These are phyloP conservation scores for Sclerotinia trifoliorum DNA, from an alignment of 2,329 filamentous ascomycete genomes.

Conservation along the genomic window DNA sequence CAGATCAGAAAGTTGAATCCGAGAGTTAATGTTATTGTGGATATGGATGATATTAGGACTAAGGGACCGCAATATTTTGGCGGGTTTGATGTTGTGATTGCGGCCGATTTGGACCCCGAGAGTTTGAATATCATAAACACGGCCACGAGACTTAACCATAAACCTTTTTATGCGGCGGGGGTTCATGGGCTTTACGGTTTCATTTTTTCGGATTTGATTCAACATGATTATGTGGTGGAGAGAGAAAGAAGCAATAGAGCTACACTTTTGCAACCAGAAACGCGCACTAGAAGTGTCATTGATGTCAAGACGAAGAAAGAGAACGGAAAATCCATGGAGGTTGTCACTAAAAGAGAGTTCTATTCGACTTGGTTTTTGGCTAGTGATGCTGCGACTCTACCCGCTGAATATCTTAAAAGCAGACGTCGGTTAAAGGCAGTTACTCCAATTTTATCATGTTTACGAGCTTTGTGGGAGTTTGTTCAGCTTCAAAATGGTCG, in stretches of 20 bases:
- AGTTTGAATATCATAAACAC: conserved; percentile 80
- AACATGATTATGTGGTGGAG: conserved; percentile 87
- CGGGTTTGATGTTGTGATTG: conserved; percentile 81
- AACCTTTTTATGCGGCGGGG: conserved; percentile 85
- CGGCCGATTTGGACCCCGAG: conserved; percentile 78
- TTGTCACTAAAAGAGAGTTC: conserved; percentile 86
- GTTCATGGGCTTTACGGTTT: conserved; percentile 91
- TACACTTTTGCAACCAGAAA: conserved; percentile 62
- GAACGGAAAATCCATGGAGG: conserved; percentile 70
- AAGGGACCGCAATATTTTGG: conserved; percentile 75
- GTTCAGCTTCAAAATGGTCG: conserved; percentile 56
- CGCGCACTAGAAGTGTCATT: conserved; percentile 73
- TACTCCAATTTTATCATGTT: conserved; percentile 79
- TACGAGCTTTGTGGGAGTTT: conserved; percentile 90
- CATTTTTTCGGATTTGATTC: conserved; percentile 89
- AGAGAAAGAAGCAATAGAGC: conserved; percentile 75
- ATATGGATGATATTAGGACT: conserved; percentile 63
- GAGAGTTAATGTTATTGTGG: conserved; percentile 72
- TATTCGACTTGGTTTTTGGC: conserved; percentile 89
- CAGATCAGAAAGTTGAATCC: conserved; percentile 86
- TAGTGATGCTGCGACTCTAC: conserved; percentile 70
- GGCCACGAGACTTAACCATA: conserved; percentile 72
- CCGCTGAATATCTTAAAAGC: conserved; percentile 66
- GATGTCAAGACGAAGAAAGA: conserved; percentile 69
- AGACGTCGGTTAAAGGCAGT: conserved; percentile 71